Percentiles rank a stretch among this genome's conserved stretches.
Conservation (phyloP, 2,329 filamentous ascomycete species). For the Tolypocladium endophyticum region DNA sequence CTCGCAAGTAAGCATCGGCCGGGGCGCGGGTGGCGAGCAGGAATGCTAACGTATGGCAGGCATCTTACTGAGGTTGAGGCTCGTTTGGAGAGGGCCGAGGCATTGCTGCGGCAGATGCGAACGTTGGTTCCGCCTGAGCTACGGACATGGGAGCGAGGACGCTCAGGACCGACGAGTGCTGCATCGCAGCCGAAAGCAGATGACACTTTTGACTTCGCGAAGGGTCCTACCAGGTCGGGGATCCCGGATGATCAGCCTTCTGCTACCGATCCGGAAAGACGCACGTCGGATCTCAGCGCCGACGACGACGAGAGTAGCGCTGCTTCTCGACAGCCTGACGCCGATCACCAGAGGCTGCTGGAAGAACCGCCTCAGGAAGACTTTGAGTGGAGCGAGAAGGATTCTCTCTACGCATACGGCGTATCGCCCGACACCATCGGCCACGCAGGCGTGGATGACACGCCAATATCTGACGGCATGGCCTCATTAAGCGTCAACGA, state of each 20-base stretch:
- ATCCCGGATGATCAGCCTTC: background rate
- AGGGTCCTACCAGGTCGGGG: background rate
- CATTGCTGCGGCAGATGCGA: constrained; percentile 18
- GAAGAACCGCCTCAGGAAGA: constrained; percentile 22
- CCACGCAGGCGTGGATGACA: constrained; percentile 10
- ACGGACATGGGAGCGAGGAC: constrained; percentile 7
- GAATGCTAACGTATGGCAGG: constrained; percentile 8
- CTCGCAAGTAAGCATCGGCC: constrained; percentile 24
- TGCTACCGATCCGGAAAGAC: background rate
- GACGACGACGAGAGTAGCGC: background rate
- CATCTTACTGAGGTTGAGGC: constrained; percentile 33
- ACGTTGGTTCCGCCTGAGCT: constrained; percentile 15
- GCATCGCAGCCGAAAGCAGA: background rate
- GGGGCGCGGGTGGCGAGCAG: background rate
- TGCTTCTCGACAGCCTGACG: background rate
- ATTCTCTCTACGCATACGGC: constrained; percentile 13
- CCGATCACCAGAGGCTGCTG: constrained; percentile 14
- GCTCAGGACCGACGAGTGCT: background rate
- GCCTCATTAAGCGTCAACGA: constrained; percentile 23
- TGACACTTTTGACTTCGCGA: constrained; percentile 9
- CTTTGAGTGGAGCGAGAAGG: constrained; percentile 26
- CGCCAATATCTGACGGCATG: constrained; percentile 26
- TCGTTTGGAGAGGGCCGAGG: constrained; percentile 24
- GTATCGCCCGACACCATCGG: constrained; percentile 11
- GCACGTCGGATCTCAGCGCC: background rate